These are phyloP conservation scores for Penicillium herquei DNA, from an alignment of 495 filamentous ascomycete species.

Conservation along the genomic window DNA sequence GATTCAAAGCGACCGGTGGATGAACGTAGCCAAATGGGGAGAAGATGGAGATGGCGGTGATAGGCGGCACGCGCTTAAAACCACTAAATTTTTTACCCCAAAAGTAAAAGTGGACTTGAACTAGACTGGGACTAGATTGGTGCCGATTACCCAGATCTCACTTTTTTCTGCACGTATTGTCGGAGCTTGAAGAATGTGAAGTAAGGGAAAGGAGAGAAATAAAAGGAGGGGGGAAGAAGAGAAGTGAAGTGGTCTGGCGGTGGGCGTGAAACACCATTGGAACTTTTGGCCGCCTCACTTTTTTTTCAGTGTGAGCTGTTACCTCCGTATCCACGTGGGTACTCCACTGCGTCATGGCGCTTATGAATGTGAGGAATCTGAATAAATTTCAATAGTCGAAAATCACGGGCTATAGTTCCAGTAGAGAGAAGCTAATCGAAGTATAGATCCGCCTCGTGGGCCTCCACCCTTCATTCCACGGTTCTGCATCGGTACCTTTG, in stretches of 20 bases:
- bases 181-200: neutral
- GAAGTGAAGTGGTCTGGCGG: constrained; percentile 24
- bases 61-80: constrained; percentile 1
- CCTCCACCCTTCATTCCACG: constrained; percentile 32
- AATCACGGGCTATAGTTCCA: neutral
- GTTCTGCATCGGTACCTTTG: constrained; percentile 19
- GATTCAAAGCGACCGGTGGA: constrained; percentile 5
- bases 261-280: constrained; percentile 15
- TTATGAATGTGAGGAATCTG: neutral
- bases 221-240: constrained; percentile 15
- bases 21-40: constrained; percentile 10
- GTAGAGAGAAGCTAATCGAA: neutral
- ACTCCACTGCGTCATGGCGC: constrained; percentile 19
- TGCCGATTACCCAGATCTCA: neutral
- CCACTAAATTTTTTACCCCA: neutral
- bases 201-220: constrained; percentile 29
- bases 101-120: neutral
- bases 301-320: constrained; percentile 22
- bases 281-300: constrained; percentile 39
- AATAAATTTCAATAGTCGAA: neutral
- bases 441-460: constrained; percentile 19
- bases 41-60: constrained; percentile 6
- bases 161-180: constrained; percentile 7
- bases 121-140: neutral
- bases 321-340: constrained; percentile 38